Evolutionary conservation across 2,329 filamentous ascomycete species (phyloP).

Genomic region (Colletotrichum truncatum): DNA sequence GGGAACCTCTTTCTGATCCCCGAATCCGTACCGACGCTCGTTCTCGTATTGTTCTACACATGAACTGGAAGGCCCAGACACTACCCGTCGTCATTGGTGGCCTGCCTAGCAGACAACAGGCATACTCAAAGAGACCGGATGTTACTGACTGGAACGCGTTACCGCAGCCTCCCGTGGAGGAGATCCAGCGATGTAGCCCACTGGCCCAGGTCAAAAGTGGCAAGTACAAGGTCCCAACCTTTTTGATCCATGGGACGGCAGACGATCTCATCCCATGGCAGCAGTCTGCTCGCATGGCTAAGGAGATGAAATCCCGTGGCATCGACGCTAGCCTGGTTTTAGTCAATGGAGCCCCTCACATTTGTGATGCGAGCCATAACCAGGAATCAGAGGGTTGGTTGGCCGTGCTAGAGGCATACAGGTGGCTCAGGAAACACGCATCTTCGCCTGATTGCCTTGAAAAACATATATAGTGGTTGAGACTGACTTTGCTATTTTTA

Average conservation of each 20-base stretch:
- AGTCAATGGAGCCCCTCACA: background rate
- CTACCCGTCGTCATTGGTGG: constrained; percentile 46
- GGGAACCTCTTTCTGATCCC: constrained; percentile 16
- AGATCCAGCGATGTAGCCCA: constrained; percentile 21
- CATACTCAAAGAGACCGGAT: background rate
- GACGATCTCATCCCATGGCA: constrained; percentile 29
- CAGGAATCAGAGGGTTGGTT: background rate
- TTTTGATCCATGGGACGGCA: constrained; percentile 19
- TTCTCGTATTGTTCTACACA: constrained; percentile 47
- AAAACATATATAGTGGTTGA: too few species aligned
- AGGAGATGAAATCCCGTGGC: background rate
- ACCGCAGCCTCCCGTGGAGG: constrained; percentile 8
- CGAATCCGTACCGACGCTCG: constrained; percentile 41
- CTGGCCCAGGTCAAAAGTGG: constrained; percentile 20
- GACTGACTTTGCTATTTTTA: too few species aligned
- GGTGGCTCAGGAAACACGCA: background rate
- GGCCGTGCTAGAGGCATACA: background rate
- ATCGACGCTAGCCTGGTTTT: background rate
- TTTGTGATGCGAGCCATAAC: constrained; percentile 9
- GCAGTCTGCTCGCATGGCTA: background rate
- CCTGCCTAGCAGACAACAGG: constrained; percentile 28
- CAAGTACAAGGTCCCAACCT: constrained; percentile 16
- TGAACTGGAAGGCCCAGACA: constrained; percentile 50
- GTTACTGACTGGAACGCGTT: constrained; percentile 16
- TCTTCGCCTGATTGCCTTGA: too few species aligned